Base-by-base conservation (phyloP, 768 basidiomycete species). In the Tremella fuciformis region DNA sequence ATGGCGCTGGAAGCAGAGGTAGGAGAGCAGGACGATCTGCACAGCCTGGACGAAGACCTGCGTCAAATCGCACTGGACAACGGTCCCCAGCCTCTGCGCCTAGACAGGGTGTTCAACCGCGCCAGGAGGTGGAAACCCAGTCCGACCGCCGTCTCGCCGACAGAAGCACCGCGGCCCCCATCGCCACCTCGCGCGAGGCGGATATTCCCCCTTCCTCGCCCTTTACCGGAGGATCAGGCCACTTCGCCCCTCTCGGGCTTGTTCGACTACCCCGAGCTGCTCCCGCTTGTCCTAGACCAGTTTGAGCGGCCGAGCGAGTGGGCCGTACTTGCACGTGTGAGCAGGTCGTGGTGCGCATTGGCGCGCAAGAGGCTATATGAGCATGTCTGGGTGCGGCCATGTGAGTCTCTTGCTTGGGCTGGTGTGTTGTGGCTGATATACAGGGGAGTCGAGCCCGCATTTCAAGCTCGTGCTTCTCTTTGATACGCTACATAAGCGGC, bases 371-470 rank as follows among this genome's bases (percentile, higher is more conserved):
- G 54, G 42, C 34, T 73, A 50, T 73, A 73, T 53, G 57, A 62
- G 26, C 54, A 63, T 60, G 41, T 73, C 13, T 73, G 71, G 71
- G 50, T 73, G 2, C 59, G 71, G 57, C 71, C 71, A 0, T 73
- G 69, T 70, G 44, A 24, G 69, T 62, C 1, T 48, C 22, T 37
- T 22, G 18, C 19, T 22, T 13, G 22, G 4, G 29, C 29, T 34
- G 29, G 6, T 34, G 6, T 6, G 29, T 34, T 34, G 29, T 11
- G 38, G 54, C 66, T 67, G 55, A 68, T 8, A 22, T 13, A 1
- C n/a, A 46, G 42, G 42, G 42, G 42, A 46, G 16, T n/a, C 42
- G n/a, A 22, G 4, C 6, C 42, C 42, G n/a, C 42, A 46, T 46
- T 4, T 3, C 15, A 46, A 69, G 64, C 63, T 73, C 9, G 57